Evolutionary conservation across 139 green algal species (phyloP).

Genomic region (Chlamydomonas sp.): DNA sequence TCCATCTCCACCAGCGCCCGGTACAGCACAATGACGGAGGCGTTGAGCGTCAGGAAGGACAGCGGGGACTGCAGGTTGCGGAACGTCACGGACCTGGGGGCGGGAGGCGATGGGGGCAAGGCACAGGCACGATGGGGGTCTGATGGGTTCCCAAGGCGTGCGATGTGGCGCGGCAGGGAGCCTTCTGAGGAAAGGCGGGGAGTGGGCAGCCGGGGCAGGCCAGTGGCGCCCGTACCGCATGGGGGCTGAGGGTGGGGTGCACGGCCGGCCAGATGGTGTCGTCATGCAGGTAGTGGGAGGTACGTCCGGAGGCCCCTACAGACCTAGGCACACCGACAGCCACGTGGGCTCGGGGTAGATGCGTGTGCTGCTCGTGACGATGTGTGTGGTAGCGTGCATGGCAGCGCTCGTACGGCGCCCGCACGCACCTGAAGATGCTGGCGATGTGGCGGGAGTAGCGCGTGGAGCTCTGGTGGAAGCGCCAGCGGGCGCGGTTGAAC

Average conservation of each 20-base stretch:
- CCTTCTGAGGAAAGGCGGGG: background rate
- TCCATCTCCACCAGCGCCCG: background rate
- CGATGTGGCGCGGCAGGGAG: background rate
- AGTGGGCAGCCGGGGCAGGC: no score
- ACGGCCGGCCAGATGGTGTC: no score
- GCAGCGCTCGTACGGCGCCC: no score
- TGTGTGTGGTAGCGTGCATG: background rate
- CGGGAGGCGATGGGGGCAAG: background rate
- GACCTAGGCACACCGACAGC: no score
- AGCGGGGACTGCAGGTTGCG: slow-evolving; percentile 29
- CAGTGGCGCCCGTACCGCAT: no score
- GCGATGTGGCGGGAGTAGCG: slow-evolving; percentile 10
- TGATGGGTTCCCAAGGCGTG: no score
- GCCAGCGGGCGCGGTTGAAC: slow-evolving; percentile 26
- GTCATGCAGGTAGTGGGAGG: no score
- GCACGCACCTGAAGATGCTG: slow-evolving; percentile 12
- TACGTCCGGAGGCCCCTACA: no score
- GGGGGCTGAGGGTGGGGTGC: no score
- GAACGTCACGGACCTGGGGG: slow-evolving; percentile 24
- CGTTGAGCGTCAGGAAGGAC: background rate
- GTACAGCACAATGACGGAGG: slow-evolving; percentile 15
- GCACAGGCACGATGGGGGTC: background rate
- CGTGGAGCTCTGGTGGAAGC: slow-evolving; percentile 1
- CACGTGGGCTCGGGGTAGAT: no score
- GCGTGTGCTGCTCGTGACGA: background rate